Conservation (phyloP, 2,329 filamentous ascomycete genomes). For the Didymella sp. region DNA sequence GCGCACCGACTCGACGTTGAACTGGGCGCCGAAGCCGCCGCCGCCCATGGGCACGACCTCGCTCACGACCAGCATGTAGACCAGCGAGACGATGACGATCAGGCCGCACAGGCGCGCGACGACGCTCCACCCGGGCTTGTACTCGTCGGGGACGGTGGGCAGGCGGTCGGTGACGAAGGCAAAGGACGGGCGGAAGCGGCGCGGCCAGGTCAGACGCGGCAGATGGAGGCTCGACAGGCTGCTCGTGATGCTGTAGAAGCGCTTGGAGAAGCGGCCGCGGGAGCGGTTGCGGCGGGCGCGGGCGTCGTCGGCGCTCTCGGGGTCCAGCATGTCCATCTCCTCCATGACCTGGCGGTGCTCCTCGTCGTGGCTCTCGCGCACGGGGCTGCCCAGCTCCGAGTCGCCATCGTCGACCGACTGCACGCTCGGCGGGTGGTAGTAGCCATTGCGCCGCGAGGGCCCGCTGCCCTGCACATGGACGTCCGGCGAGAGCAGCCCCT, state of each 20-base stretch:
- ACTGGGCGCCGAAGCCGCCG: slow-evolving; percentile 66
- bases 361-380: slow-evolving; percentile 60
- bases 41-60: slow-evolving; percentile 77
- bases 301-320: slow-evolving; percentile 43
- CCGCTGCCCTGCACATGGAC: slow-evolving; percentile 28
- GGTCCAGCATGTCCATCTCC: slow-evolving; percentile 63
- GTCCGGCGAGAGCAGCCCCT: slow-evolving; percentile 72
- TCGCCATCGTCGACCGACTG: slow-evolving; percentile 74
- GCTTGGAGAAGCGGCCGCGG: slow-evolving; percentile 60
- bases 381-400: slow-evolving; percentile 58
- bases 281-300: slow-evolving; percentile 37
- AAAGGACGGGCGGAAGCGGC: slow-evolving; percentile 27
- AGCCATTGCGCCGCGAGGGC: slow-evolving; percentile 47
- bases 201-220: slow-evolving; percentile 21
- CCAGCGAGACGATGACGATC: slow-evolving; percentile 74
- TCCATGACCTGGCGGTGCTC: slow-evolving; percentile 80
- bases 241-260: slow-evolving; percentile 62
- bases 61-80: slow-evolving; percentile 86
- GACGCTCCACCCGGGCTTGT: slow-evolving; percentile 66
- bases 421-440: slow-evolving; percentile 81
- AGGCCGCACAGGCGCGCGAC: slow-evolving; percentile 77
- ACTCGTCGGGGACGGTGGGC: slow-evolving; percentile 56
- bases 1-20: slow-evolving; percentile 83
- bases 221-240: slow-evolving; percentile 65
- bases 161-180: slow-evolving; percentile 44